Percentiles rank a stretch among this genome's conserved stretches.
Evolutionary conservation across 108 stramenopile species (phyloP).

Genomic region (Fragilariopsis cylindrus): DNA sequence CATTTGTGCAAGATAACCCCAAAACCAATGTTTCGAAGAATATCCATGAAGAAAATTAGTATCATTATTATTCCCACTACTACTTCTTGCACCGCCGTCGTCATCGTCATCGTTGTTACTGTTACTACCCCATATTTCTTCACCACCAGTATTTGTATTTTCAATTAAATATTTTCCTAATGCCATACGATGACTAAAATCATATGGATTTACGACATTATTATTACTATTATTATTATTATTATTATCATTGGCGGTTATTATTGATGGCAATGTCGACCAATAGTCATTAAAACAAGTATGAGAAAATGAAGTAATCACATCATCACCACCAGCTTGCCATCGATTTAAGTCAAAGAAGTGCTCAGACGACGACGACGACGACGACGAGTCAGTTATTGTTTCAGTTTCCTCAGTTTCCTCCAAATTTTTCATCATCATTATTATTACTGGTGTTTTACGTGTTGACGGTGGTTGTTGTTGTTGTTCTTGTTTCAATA

Average conservation of each 20-base stretch:
- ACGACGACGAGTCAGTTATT: too few species aligned
- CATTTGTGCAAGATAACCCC: slow-evolving; percentile 21
- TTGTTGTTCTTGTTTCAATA: too few species aligned
- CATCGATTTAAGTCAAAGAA: slow-evolving; percentile 9
- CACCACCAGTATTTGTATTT: slow-evolving; percentile 4
- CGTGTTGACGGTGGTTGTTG: too few species aligned
- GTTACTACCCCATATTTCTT: neutral
- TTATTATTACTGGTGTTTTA: too few species aligned
- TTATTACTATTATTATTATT: neutral
- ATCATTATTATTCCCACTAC: too few species aligned
- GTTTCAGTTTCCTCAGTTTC: too few species aligned
- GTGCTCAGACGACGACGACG: too few species aligned
- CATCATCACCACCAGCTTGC: slow-evolving; percentile 3
- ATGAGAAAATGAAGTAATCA: slow-evolving; percentile 7
- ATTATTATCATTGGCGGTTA: neutral
- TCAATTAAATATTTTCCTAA: slow-evolving; percentile 21
- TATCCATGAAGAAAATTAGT: too few species aligned
- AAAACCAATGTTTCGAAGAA: slow-evolving; percentile 17
- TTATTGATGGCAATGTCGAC: neutral
- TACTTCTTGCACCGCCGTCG: neutral
- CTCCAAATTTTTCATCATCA: too few species aligned
- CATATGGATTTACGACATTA: slow-evolving; percentile 1
- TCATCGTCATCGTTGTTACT: neutral
- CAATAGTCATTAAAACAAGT: slow-evolving; percentile 12
- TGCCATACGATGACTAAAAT: slow-evolving; percentile 23